phyloP scores from a whole-genome alignment of 1,284 basidiomycete genomes.

The Waitea zeae region DNA sequence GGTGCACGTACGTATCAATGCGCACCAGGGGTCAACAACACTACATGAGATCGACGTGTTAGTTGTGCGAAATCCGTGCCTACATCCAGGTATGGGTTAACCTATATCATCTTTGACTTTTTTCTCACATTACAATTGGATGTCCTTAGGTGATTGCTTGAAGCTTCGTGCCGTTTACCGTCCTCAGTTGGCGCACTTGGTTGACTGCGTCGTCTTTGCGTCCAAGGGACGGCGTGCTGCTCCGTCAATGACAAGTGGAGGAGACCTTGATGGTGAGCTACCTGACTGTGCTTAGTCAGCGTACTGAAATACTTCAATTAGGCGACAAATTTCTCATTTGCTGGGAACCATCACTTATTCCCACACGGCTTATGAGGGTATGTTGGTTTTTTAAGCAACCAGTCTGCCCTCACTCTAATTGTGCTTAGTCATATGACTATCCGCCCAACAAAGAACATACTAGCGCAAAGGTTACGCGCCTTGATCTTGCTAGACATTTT shows the following conservation, averaged over 20 bases:
- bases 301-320: constrained; percentile 8
- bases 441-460: constrained; percentile 36
- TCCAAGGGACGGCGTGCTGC: constrained; percentile 40
- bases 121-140: neutral
- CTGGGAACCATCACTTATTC: constrained; percentile 49
- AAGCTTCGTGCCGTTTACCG: constrained; percentile 40
- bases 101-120: neutral
- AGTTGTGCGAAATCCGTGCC: constrained; percentile 46
- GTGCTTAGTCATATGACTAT: constrained; percentile 41
- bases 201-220: constrained; percentile 50
- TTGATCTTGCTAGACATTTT: constrained; percentile 42
- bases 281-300: constrained; percentile 1
- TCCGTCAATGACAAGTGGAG: constrained; percentile 51
- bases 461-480: constrained; percentile 26
- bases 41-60: constrained; percentile 40
- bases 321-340: constrained; percentile 51
- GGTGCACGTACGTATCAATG: constrained; percentile 40
- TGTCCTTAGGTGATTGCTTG: constrained; percentile 32
- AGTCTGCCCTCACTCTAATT: constrained; percentile 1
- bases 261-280: constrained; percentile 34
- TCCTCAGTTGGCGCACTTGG: constrained; percentile 29
- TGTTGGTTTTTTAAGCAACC: constrained; percentile 2
- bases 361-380: constrained; percentile 31
- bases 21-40: constrained; percentile 31
- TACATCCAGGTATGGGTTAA: constrained; percentile 34